These are phyloP conservation scores for Aspergillus arachidicola DNA, from an alignment of 2,329 filamentous ascomycete species.

Conservation along the genomic window DNA sequence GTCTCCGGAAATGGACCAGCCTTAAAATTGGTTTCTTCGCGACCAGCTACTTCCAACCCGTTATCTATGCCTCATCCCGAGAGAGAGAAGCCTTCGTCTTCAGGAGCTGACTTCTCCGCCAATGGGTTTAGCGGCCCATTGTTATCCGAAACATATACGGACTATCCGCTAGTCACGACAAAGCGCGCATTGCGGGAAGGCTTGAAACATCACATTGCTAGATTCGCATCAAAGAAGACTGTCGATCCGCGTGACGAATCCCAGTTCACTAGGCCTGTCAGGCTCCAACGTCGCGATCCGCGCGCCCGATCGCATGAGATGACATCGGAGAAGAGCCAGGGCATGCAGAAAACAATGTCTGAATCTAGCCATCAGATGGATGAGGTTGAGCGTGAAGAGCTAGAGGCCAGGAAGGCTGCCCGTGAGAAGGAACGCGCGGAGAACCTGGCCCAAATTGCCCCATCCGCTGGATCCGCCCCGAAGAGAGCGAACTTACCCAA, in stretches of 20 bases:
- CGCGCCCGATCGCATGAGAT: conserved; percentile 61
- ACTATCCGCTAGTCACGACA: conserved; percentile 76
- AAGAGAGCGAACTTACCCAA: conserved; percentile 67
- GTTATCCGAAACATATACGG: conserved; percentile 47
- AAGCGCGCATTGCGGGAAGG: conserved; percentile 79
- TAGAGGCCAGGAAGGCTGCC: conserved; percentile 67
- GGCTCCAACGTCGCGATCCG: conserved; percentile 86
- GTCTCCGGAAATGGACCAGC: conserved; percentile 27
- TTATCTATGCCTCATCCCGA: conserved; percentile 23
- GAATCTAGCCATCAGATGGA: conserved; percentile 57
- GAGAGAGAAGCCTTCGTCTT: conserved; percentile 22
- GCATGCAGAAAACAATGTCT: conserved; percentile 40
- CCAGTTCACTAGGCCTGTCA: conserved; percentile 84
- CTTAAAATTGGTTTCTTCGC: conserved; percentile 28
- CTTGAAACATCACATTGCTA: conserved; percentile 84
- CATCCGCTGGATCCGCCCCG: conserved; percentile 68
- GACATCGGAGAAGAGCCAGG: conserved; percentile 49
- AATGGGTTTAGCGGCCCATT: conserved; percentile 48
- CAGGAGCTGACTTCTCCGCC: conserved; percentile 34
- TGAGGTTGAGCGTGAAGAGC: conserved; percentile 64
- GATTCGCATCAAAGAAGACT: conserved; percentile 67
- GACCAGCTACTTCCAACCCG: conserved; percentile 20
- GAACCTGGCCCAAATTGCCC: conserved; percentile 91
- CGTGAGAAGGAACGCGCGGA: conserved; percentile 82
- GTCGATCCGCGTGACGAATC: conserved; percentile 73